Evolutionary conservation across 257 asterid genomes (phyloP), one percentile per base, ranked within the genome.

Genomic region (Echites panduratus): DNA sequence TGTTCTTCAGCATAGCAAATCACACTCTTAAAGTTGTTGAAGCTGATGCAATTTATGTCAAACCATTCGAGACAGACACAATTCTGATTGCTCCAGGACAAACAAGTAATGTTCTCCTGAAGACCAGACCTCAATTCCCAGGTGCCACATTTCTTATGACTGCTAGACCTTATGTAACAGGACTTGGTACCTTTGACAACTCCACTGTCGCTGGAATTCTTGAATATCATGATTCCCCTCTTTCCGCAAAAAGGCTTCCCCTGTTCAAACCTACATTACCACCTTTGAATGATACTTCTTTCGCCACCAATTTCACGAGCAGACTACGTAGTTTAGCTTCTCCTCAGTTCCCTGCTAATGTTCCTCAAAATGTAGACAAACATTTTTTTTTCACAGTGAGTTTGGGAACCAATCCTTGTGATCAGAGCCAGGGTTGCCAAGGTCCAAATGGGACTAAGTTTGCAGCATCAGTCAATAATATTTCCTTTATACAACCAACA

Each of bases 1-100:
- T 89, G 12, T 89, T 84, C 79, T 87, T 87, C 79, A 84, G 87
- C 78, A 87, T 89, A 11, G 92, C 96, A 54, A 87, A 89, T 72
- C 96, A 89, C 48, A 76, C 80, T 2, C 53, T 89, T 77, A 85
- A 82, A 32, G 63, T 89, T 1, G 96, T 89, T 9, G 96, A 89
- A 49, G 83, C 89, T 0, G 92, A 89, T 71, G 92, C 95, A 1
- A 71, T 79, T 20, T 89, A 89, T 57, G 72, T 79, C 53, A 87
- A 89, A 77, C 95, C 92, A 38, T 89, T 89, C 32, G 43, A 54
- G 11, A 84, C 92, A 1, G 70, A 80, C 0, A 82, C 81, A 48
- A 19, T 89, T 32, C 49, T 87, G 47, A 74, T 89, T 61, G 70
- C 90, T 56, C 92, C 95, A 2, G 95, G 95, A 56, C 92, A 89